Evolutionary conservation across 2,329 filamentous ascomycete species (phyloP), one percentile per base, ranked within the genome.

Genomic region (Sclerotinia trifoliorum): DNA sequence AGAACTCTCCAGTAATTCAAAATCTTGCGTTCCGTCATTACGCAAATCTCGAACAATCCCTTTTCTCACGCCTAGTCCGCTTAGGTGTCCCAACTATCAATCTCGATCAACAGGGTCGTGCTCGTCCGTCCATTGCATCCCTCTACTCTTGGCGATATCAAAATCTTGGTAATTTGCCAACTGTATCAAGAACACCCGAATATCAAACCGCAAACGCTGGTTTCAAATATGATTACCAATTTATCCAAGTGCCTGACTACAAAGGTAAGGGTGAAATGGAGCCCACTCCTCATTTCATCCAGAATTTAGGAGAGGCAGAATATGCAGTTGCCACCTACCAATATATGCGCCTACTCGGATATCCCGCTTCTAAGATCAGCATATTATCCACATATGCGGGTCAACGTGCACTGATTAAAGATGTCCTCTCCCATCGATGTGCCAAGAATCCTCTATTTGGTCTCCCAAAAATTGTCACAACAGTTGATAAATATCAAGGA

Each of bases 401-500:
- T 3, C 95, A 99, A 78, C 85, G 89, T 69, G 93, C 94, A 44
- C 82, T 99, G 74, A 92, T 99, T 70, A 89, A 86, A 74, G 94
- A 99, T 78, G 93, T 99, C 4, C 81, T 99, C 64, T 82, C 81
- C 19, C 92, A 96, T 77, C 86, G 95, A 69, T 99, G 95, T 79
- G 90, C 88, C 49, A 90, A 87, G 74, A 96, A 93, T 74, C 82
- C 88, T 2, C 82, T 98, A 26, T 99, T 99, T 80, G 94, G 94
- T 11, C 81, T 97, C 79, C 95, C 95, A 24, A 91, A 90, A 79
- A 90, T 91, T 65, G 92, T 99, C 39, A 94, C 92, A 4, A 99
- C 96, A 6, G 94, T 99, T 71, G 95, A 99, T 81, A 97, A 97
- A 79, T 99, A 98, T 77, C 95, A 99, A 81, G 96, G 95, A 78